Conservation (phyloP, 331 rosid species). For the Quercus tomentella region DNA sequence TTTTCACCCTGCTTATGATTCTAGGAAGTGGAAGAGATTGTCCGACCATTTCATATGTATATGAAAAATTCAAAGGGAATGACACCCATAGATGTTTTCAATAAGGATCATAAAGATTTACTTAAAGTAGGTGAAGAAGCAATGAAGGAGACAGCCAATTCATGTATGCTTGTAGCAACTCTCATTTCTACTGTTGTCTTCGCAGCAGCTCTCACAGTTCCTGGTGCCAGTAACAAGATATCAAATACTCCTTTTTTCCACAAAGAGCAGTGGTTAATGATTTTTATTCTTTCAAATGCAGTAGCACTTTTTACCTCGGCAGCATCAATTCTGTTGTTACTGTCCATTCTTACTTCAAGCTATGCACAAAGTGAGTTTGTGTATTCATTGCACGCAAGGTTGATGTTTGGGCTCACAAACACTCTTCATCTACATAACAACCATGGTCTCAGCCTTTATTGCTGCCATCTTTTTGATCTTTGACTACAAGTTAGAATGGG, state of each 20-base stretch:
- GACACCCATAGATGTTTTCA: conserved; percentile 8
- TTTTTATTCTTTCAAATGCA: too few species aligned
- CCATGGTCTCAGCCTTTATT: too few species aligned
- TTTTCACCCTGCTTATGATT: neutral
- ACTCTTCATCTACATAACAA: too few species aligned
- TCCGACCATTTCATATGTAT: neutral
- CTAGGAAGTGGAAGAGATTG: conserved; percentile 3
- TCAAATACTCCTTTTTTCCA: neutral
- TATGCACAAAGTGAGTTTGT: too few species aligned
- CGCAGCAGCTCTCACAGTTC: conserved; percentile 3
- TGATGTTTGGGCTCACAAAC: too few species aligned
- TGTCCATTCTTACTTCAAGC: too few species aligned
- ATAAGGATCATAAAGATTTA: neutral
- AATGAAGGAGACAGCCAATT: neutral
- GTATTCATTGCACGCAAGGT: too few species aligned
- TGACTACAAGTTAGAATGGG: too few species aligned
- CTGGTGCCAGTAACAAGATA: neutral
- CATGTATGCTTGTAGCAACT: conserved; percentile 12
- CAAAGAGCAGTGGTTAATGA: too few species aligned
- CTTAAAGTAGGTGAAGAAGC: neutral
- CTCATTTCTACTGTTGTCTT: neutral
- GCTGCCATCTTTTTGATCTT: too few species aligned
- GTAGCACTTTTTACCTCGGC: too few species aligned
- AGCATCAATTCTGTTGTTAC: too few species aligned
- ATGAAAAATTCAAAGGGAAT: neutral